Evolutionary conservation across 2,329 filamentous ascomycete genomes (phyloP), one percentile per base, ranked within the genome.

Genomic region (Colletotrichum viniferum): DNA sequence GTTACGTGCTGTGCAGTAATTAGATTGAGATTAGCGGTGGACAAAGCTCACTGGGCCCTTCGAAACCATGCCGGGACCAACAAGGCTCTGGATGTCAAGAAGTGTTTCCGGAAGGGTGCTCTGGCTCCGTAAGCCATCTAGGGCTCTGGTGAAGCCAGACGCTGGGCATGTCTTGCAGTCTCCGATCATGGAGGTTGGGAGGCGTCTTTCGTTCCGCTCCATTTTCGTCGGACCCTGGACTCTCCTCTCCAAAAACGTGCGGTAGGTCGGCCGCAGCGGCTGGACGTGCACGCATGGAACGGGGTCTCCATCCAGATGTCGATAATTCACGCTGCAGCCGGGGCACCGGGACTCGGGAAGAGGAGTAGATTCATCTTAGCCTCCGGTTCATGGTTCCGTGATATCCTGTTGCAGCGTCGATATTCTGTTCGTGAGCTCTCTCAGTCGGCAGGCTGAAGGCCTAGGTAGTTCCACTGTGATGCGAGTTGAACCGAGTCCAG

Each of bases 171-270:
- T 55, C 64, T 74, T 43, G 64, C 73, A 74, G 61, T 36, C 64
- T 76, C 71, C 74, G 71, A 71, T 74, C 48, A 74, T 74, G 71
- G 74, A 76, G 64, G 61, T n/a, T 69, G 73, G 73, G 63, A 63
- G 55, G 63, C 64, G 36, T 56, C 63, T 34, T 67, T 34, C n/a
- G 52, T 76, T 74, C 74, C 70, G 71, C 74, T 70, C 71, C 30
- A 73, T 76, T 76, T 76, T 73, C 70, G 71, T 74, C 65, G 16
- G 48, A 69, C 66, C 73, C 70, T 73, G 52, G 63, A 32, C 65
- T 56, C 26, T 65, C 13, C 65, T 56, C 26, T 65, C 13, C 16
- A 71, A 36, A 24, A 34, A 48, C 18, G 55, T n/a, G 61, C 67
- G 58, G 48, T 52, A 18, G 36, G 32, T 66, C 65, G 52, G 65